Base-by-base conservation (phyloP, 768 basidiomycete genomes). In the Strobilomyces dryophilus region DNA sequence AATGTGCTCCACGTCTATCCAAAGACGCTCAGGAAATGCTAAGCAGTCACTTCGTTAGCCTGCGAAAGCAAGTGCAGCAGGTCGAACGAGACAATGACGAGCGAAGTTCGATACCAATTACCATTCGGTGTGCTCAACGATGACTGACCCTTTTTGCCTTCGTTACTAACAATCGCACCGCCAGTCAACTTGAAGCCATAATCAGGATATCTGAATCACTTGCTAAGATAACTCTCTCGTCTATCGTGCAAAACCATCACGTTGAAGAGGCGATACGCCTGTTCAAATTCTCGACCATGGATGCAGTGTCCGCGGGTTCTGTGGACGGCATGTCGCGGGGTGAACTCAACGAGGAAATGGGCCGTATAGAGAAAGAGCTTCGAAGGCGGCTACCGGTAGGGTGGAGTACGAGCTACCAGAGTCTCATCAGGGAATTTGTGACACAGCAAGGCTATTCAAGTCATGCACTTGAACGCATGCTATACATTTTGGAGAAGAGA, bases 221-320 rank as follows among this genome's bases (percentile, higher is more conserved):
- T 18, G 95, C 95, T 12, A 99, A 98, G 66, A 81, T 98, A 72
- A 93, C 93, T 4, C 77, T 99, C 15, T 87, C 89, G 0, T 78
- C 92, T 0, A 79, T 85, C 4, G 97, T 98, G 4, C 84, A 87
- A 62, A 87, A 87, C 45, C 87, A 95, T 66, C 95, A 99, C 61
- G 95, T 98, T 21, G 95, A 98, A 70, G 97, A 99, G 70, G 91
- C 97, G 7, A 98, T 98, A 61, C 88, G 97, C 10, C 72, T 99
- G 39, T 99, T 99, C 85, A 98, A 95, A 66, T 95, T 86, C 73
- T 98, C 95, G 9, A 98, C 97, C 3, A 98, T 99, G 95, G 94
- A 98, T 67, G 97, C 97, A 24, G 95, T 98, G 26, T 88, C 90
- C 12, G 93, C 94, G 1, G 95, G 97, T 12, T 87, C 91, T 31